Base-by-base conservation (phyloP, 2,329 filamentous ascomycete species). In the Neurospora sp. region DNA sequence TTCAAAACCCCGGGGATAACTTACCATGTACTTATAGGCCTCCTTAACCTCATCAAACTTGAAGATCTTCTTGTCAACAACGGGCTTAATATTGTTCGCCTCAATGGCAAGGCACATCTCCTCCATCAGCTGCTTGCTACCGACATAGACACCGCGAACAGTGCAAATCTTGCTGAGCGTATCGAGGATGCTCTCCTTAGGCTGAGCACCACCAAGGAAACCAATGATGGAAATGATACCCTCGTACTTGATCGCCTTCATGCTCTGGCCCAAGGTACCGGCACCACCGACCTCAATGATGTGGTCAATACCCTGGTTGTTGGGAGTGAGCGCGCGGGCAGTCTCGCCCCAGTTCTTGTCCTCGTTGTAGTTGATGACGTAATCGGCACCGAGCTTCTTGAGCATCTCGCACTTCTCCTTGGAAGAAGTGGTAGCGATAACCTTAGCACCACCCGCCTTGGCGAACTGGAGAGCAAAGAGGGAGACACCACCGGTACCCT, bases 401-500 rank as follows among this genome's bases (percentile, higher is more conserved):
- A 88, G 80, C 37, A 77, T 76, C 37, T 83, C 80, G 28, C 3
- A 78, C 76, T 89, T 89, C 2, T 79, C 78, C 0, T 78, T 74
- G 0, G 82, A 84, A 1, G 83, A 86, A 0, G 86, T 88, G 0
- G 86, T 88, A 0, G 86, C 84, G 69, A 89, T 86, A 67, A 89
- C 85, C 6, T 77, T 82, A 0, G 86, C 87, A 37, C 86, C 86
- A 0, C 82, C 82, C 0, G 85, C 84, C 70, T 77, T 74, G 46
- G 80, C 81, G 67, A 82, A 78, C 77, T 86, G 89, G n/a, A 91
- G 77, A 3, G 85, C 89, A 70, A 90, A 90, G 71, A 91, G 83
- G 72, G 84, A 87, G 8, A 92, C 89, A 70, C 89, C 89, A 23
- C 90, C 89, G 0, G 89, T 91, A n/a, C 89, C 90, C 78, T 91